phyloP scores from a whole-genome alignment of 257 asterid genomes.

The Gentiana straminea region DNA sequence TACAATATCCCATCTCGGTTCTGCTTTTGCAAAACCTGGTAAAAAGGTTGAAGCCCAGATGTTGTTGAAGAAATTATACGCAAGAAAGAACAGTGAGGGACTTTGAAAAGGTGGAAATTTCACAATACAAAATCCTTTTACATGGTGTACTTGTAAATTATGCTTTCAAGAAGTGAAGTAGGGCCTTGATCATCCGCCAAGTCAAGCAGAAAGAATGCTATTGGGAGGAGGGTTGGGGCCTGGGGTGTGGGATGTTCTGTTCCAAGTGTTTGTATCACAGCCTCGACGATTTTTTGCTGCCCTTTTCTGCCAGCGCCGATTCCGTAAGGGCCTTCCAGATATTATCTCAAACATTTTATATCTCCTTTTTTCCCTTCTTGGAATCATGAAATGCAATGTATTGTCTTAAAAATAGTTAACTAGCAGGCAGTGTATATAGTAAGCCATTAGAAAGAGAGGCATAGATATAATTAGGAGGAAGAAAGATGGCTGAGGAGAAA shows the following conservation, averaged over 20 bases:
- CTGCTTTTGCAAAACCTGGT: slow-evolving; percentile 63
- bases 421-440: too few relatives aligned
- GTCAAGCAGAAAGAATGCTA: not conserved
- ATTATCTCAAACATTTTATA: not conserved
- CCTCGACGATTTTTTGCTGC: slow-evolving; percentile 24
- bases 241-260: slow-evolving; percentile 28
- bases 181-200: not conserved
- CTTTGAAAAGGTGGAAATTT: too few relatives aligned
- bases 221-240: not conserved
- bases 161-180: too few relatives aligned
- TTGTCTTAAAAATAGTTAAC: too few relatives aligned
- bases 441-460: too few relatives aligned
- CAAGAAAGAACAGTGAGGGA: slow-evolving; percentile 27
- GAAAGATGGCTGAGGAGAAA: too few relatives aligned
- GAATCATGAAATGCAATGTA: not conserved
- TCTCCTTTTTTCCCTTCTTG: not conserved
- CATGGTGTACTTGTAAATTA: too few relatives aligned
- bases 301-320: slow-evolving; percentile 64
- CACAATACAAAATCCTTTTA: too few relatives aligned
- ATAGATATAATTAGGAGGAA: too few relatives aligned
- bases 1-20: slow-evolving; percentile 54
- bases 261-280: slow-evolving; percentile 55
- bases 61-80: slow-evolving; percentile 43
- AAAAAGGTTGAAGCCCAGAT: slow-evolving; percentile 57
- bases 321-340: slow-evolving; percentile 79